Percentiles rank a stretch among this genome's conserved stretches.
phyloP scores from a whole-genome alignment of 202 grass and related monocot species.

The Carex arenaria region DNA sequence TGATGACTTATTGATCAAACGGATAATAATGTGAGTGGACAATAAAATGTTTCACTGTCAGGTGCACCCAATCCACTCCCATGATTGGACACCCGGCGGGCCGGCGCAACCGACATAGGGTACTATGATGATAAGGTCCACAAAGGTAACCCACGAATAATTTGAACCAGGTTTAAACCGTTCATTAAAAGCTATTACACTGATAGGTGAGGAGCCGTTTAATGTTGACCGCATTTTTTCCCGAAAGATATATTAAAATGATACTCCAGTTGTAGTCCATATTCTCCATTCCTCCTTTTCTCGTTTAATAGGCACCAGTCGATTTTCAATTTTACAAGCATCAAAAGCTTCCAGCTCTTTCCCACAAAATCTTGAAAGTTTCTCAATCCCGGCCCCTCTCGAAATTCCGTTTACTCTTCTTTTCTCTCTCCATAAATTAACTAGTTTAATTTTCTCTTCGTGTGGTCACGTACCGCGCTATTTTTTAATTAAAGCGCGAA shows the following conservation, averaged over 20 bases:
- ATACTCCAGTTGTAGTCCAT: not conserved
- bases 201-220: not conserved
- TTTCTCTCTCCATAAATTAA: not conserved
- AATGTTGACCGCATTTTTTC: not conserved
- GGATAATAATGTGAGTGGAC: no score
- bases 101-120: not conserved
- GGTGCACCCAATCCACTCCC: no score
- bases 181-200: not conserved
- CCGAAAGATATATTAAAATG: not conserved
- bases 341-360: not conserved
- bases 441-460: not conserved
- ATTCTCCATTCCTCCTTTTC: not conserved
- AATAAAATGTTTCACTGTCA: no score
- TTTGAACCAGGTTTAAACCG: no score
- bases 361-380: not conserved
- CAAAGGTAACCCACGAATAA: not conserved
- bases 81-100: not conserved
- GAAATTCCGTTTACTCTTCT: not conserved
- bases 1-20: no score
- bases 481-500: not conserved
- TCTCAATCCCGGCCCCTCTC: not conserved
- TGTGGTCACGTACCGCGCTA: not conserved
- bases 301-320: not conserved
- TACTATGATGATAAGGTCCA: not conserved
- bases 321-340: not conserved